Evolutionary conservation across 2,329 filamentous ascomycete species (phyloP).

Genomic region (Clarireedia hainanense): DNA sequence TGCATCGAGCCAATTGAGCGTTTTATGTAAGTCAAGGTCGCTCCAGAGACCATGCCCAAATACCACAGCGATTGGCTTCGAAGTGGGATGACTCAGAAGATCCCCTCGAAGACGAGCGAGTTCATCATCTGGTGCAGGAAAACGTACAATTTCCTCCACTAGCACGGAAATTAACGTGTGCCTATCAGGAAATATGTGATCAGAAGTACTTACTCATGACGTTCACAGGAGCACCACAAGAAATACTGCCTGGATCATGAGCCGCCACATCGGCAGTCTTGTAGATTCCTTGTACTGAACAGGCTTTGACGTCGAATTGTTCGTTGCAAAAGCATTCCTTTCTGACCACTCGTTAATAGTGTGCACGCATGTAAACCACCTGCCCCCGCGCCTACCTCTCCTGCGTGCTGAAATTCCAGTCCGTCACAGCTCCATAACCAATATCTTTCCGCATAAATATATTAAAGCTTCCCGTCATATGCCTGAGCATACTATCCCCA

Average conservation of each 20-base stretch:
- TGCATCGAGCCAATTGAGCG: conserved; percentile 34
- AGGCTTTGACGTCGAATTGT: conserved; percentile 41
- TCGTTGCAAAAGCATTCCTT: conserved; percentile 40
- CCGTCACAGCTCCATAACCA: conserved; percentile 40
- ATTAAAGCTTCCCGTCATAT: conserved; percentile 40
- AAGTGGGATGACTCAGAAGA: conserved; percentile 23
- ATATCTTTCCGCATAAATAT: conserved; percentile 38
- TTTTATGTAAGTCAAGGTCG: conserved; percentile 35
- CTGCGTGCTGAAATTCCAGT: conserved; percentile 40
- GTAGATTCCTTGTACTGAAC: conserved; percentile 41
- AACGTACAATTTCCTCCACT: conserved; percentile 37
- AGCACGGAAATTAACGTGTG: too few species aligned
- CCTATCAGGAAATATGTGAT: too few species aligned
- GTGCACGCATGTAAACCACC: background rate
- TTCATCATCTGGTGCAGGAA: conserved; percentile 36
- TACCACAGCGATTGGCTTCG: conserved; percentile 33
- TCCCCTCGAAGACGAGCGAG: conserved; percentile 31
- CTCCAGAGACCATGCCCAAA: conserved; percentile 42
- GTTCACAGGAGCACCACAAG: conserved; percentile 33
- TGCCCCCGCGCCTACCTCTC: conserved; percentile 27
- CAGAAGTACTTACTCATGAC: conserved; percentile 28
- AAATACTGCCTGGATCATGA: conserved; percentile 35
- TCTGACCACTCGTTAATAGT: conserved; percentile 13
- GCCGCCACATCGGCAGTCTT: conserved; percentile 37
- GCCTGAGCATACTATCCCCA: conserved; percentile 41